Evolutionary conservation across 805 yeast species (phyloP).

Genomic region (Ogataea pignaliae): DNA sequence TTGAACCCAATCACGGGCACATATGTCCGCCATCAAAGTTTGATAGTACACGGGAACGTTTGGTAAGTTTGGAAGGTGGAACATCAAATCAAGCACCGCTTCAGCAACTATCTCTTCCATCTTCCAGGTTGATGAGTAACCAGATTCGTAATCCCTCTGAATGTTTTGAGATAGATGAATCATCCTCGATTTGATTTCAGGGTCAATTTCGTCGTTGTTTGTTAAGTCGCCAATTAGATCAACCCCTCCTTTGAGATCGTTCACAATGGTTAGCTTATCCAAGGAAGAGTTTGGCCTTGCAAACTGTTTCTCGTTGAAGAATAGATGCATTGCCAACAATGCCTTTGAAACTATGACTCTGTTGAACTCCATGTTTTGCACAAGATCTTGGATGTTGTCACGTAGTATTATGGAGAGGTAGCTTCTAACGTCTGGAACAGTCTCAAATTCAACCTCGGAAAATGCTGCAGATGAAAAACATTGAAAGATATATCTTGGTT

Average conservation of each 20-base stretch:
- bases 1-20: conserved; percentile 68
- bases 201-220: conserved; percentile 24
- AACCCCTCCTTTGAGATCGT: conserved; percentile 37
- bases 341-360: conserved; percentile 84
- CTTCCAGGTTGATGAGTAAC: conserved; percentile 68
- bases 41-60: conserved; percentile 76
- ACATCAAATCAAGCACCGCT: conserved; percentile 70
- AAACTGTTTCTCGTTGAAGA: conserved; percentile 62
- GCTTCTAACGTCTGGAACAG: conserved; percentile 53
- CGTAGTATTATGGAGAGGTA: conserved; percentile 61
- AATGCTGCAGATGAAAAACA: conserved; percentile 41
- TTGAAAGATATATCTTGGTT: conserved; percentile 57
- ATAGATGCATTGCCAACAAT: conserved; percentile 66
- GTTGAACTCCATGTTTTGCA: conserved; percentile 82
- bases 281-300: conserved; percentile 72
- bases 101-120: conserved; percentile 88
- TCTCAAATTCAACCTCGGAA: conserved; percentile 52
- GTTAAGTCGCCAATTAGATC: conserved; percentile 28
- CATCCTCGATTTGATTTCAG: conserved; percentile 22
- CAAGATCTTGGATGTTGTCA: conserved; percentile 70
- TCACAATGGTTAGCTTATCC: conserved; percentile 51
- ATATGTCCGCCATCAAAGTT: conserved; percentile 79
- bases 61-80: conserved; percentile 64
- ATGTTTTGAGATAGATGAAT: conserved; percentile 32
- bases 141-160: conserved; percentile 35